Evolutionary conservation across 371 early-diverging fungal species (phyloP).

Genomic region (Mortierella sp.): DNA sequence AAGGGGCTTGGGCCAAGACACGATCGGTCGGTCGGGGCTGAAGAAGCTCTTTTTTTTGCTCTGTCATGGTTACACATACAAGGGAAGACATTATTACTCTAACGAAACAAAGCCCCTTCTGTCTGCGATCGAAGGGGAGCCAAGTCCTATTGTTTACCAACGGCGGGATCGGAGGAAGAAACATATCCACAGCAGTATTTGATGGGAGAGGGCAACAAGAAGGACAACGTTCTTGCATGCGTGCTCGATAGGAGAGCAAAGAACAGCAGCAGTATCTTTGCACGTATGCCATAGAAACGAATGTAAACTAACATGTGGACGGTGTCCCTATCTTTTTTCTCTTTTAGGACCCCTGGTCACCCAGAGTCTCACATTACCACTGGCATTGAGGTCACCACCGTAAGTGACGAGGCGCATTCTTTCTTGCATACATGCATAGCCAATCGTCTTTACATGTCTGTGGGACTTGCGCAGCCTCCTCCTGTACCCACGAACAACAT

Average conservation of each 20-base stretch:
- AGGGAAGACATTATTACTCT: no score
- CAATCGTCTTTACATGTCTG: neutral
- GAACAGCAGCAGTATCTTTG: neutral
- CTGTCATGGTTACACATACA: constrained; percentile 4
- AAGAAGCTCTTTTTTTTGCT: neutral
- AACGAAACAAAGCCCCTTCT: neutral
- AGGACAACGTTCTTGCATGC: no score
- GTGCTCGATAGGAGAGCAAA: neutral
- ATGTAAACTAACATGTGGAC: no score
- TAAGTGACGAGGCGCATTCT: constrained; percentile 8
- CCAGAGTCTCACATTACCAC: constrained; percentile 90
- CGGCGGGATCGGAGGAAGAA: neutral
- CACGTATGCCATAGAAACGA: no score
- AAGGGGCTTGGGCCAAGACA: neutral
- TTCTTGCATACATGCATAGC: neutral
- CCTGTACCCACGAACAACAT: neutral
- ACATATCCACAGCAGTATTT: neutral
- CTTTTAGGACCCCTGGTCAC: constrained; percentile 92
- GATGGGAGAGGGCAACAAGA: no score
- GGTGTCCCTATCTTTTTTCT: constrained; percentile 9
- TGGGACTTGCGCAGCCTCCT: neutral
- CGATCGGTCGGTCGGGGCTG: neutral
- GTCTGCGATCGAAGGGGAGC: neutral
- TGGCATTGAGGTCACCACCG: constrained; percentile 98
- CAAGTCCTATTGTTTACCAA: neutral